Percentiles rank a stretch among this genome's conserved stretches.
These are phyloP conservation scores for Aspergillus piperis DNA, from an alignment of 2,329 filamentous ascomycete species.

Conservation along the genomic window DNA sequence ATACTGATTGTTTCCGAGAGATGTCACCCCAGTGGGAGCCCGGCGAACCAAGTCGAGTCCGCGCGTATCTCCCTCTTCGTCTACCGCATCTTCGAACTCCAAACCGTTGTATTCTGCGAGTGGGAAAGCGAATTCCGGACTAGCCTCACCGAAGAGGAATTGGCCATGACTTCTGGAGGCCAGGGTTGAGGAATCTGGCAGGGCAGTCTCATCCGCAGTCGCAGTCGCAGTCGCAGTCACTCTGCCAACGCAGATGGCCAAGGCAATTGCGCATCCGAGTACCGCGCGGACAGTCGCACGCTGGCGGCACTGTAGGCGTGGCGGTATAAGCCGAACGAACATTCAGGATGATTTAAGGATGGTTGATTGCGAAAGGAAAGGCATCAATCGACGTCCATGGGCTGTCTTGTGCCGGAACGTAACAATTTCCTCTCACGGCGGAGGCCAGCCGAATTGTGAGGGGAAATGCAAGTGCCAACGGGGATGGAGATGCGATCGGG, in stretches of 20 bases:
- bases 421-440: constrained; percentile 14
- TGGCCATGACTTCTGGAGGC: constrained; percentile 50
- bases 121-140: constrained; percentile 26
- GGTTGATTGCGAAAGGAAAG: not conserved
- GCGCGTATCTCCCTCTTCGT: constrained; percentile 33
- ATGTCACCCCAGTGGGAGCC: constrained; percentile 50
- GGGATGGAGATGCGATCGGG: constrained; percentile 3
- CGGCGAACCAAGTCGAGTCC: constrained; percentile 57
- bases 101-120: constrained; percentile 34
- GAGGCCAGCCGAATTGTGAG: constrained; percentile 17
- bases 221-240: constrained; percentile 56
- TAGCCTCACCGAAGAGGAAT: constrained; percentile 44
- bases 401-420: not conserved
- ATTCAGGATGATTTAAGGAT: constrained; percentile 8
- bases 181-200: constrained; percentile 50
- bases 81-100: constrained; percentile 32
- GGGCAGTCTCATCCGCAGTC: constrained; percentile 54
- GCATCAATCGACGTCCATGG: not conserved
- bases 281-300: constrained; percentile 65
- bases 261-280: constrained; percentile 61
- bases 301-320: constrained; percentile 71
- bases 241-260: constrained; percentile 56
- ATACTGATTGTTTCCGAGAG: constrained; percentile 67
- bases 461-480: not conserved
- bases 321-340: constrained; percentile 55